These are phyloP conservation scores for Dinochytrium kinnereticum DNA, from an alignment of 371 early-diverging fungal species.

Conservation along the genomic window DNA sequence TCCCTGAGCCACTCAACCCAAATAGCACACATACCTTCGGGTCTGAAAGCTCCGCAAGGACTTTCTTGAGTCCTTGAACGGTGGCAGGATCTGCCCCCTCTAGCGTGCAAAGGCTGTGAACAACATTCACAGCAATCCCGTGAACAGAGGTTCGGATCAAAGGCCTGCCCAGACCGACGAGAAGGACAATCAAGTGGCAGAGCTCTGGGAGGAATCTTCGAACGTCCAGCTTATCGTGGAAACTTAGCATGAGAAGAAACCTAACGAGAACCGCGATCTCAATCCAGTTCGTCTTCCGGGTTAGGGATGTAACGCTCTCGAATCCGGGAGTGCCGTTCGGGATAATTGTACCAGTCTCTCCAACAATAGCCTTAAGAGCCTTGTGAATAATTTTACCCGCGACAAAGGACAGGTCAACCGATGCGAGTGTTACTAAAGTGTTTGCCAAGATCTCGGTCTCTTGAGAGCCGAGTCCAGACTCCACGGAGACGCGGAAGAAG, in stretches of 20 bases:
- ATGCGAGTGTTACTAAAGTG: constrained; percentile 82
- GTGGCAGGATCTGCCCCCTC: constrained; percentile 63
- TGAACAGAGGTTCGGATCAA: constrained; percentile 87
- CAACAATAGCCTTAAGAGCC: constrained; percentile 49
- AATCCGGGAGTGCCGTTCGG: not conserved
- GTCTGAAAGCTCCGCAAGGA: constrained; percentile 70
- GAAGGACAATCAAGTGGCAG: constrained; percentile 79
- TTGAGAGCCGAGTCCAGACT: constrained; percentile 77
- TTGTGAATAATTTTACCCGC: constrained; percentile 81
- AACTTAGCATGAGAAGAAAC: constrained; percentile 86
- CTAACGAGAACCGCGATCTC: constrained; percentile 87
- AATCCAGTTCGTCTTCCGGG: constrained; percentile 69
- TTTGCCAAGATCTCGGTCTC: constrained; percentile 88
- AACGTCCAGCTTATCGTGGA: constrained; percentile 81
- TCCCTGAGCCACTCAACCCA: constrained; percentile 54
- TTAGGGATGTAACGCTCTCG: constrained; percentile 7
- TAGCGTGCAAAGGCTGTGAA: constrained; percentile 85
- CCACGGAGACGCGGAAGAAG: constrained; percentile 78
- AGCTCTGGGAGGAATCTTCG: constrained; percentile 85
- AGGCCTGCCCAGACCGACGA: constrained; percentile 85
- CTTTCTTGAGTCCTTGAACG: constrained; percentile 49
- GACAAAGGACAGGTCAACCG: constrained; percentile 65
- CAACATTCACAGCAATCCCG: constrained; percentile 86
- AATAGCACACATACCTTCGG: constrained; percentile 79
- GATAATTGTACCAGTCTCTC: not conserved